A percentile compares a stretch with the other conserved stretches of the same genome.
Conservation (phyloP, 2,329 filamentous ascomycete species). For the Zalaria sp. region DNA sequence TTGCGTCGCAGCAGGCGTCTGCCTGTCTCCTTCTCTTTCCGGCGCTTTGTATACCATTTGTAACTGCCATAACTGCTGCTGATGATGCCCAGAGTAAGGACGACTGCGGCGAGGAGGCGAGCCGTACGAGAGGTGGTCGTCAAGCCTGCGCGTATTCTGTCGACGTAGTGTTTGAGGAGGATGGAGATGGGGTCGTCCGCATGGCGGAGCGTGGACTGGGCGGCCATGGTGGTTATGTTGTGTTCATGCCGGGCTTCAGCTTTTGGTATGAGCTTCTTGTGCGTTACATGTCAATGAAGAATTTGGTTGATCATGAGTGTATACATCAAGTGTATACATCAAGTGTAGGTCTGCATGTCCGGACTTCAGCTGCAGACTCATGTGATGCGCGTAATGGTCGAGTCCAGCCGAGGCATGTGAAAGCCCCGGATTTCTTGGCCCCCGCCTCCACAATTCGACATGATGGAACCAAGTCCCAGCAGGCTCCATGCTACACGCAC, state of each 20-base stretch:
- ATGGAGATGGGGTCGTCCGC: constrained; percentile 29
- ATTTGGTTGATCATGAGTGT: no score
- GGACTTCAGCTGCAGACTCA: no score
- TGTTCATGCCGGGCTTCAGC: background rate
- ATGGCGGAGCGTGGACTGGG: constrained; percentile 62
- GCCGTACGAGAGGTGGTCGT: constrained; percentile 54
- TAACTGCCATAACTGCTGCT: constrained; percentile 65
- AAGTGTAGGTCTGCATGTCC: no score
- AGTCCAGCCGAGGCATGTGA: no score
- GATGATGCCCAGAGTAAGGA: constrained; percentile 65
- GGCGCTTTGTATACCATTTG: constrained; percentile 58
- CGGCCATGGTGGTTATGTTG: constrained; percentile 48
- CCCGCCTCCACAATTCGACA: no score
- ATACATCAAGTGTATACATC: no score
- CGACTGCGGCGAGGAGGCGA: constrained; percentile 61
- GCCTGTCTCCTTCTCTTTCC: constrained; percentile 70
- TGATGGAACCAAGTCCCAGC: no score
- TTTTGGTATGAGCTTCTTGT: no score
- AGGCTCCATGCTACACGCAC: no score
- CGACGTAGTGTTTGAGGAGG: constrained; percentile 34
- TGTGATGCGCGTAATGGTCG: no score
- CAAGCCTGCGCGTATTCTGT: constrained; percentile 36
- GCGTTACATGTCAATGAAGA: no score
- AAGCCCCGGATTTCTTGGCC: no score
- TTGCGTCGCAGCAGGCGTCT: constrained; percentile 74